Conservation (phyloP, 257 asterid species). For the Solanum ossicruentum region DNA sequence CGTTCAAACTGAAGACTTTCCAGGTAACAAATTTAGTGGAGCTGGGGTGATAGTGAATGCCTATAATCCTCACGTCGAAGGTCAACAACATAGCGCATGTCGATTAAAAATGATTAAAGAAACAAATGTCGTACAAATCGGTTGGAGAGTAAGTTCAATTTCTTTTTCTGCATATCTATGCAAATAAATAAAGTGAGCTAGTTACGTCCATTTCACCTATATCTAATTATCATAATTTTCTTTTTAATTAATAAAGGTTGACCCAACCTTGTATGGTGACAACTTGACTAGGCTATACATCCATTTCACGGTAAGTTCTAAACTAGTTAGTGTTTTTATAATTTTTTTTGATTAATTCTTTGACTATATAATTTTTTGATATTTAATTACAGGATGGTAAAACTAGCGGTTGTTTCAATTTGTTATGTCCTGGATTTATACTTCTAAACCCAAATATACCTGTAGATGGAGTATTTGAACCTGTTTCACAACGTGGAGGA, state of each 20-base stretch:
- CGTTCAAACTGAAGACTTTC: neutral
- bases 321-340: neutral
- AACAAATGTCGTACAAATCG: neutral
- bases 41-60: neutral
- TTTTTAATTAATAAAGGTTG: neutral
- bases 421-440: neutral
- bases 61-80: neutral
- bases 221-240: neutral
- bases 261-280: neutral
- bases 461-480: neutral
- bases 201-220: neutral
- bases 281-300: neutral
- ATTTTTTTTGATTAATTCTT: neutral
- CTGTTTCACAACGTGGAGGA: neutral
- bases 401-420: neutral
- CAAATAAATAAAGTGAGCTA: neutral
- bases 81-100: neutral
- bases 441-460: neutral
- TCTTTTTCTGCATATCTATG: neutral
- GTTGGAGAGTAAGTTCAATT: neutral
- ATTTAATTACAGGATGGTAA: neutral
- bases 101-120: neutral
- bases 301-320: neutral
- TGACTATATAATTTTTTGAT: neutral
- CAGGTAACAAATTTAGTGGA: neutral